Conservation (phyloP, 2,329 filamentous ascomycete genomes). For the Neoscytalidium dimidiatum region DNA sequence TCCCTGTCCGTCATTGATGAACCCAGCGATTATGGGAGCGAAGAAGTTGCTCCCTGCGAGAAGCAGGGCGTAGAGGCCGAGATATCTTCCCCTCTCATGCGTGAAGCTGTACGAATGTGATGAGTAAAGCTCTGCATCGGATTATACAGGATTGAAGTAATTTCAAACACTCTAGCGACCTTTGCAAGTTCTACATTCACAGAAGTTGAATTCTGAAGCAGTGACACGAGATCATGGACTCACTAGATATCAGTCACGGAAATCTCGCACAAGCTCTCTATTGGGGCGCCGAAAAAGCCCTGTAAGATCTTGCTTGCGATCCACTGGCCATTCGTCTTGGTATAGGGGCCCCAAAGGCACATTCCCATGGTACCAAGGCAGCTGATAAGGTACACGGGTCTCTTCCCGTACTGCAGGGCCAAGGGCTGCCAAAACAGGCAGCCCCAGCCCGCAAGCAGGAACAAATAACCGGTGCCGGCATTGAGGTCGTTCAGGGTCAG, state of each 20-base stretch:
- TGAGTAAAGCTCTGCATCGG: not conserved
- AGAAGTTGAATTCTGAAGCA: not conserved
- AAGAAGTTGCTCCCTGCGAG: slow-evolving; percentile 39
- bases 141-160: not conserved
- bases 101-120: slow-evolving; percentile 26
- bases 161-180: not conserved
- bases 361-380: slow-evolving; percentile 38
- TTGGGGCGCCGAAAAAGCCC: slow-evolving; percentile 51
- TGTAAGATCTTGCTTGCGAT: slow-evolving; percentile 49
- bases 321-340: slow-evolving; percentile 49
- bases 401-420: slow-evolving; percentile 55
- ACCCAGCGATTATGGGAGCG: slow-evolving; percentile 38
- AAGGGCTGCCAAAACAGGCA: slow-evolving; percentile 56
- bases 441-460: slow-evolving; percentile 54
- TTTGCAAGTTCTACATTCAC: not conserved
- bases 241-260: slow-evolving; percentile 45
- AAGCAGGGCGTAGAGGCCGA: slow-evolving; percentile 35
- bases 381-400: slow-evolving; percentile 50
- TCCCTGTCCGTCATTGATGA: slow-evolving; percentile 37
- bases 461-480: slow-evolving; percentile 55
- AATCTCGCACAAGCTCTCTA: slow-evolving; percentile 53
- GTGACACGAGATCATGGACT: not conserved
- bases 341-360: slow-evolving; percentile 47
- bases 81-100: slow-evolving; percentile 35
- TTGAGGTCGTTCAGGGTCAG: slow-evolving; percentile 49